These are phyloP conservation scores for Termitomyces bulborhizus DNA, from an alignment of 768 basidiomycete genomes.

Conservation along the genomic window DNA sequence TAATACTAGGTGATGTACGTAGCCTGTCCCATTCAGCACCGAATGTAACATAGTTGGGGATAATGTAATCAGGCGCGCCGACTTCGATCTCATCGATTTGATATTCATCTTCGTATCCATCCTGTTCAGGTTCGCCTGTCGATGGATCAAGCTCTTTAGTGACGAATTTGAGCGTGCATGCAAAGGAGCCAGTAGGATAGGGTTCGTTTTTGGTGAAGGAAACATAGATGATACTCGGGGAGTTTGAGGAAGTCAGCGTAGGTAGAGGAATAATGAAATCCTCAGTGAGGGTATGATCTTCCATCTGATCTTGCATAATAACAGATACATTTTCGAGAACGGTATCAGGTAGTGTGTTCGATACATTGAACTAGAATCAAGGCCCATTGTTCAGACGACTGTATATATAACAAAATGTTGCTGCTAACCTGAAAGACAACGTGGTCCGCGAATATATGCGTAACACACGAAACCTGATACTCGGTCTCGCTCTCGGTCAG, in stretches of 20 bases:
- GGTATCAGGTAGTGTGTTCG: conserved; percentile 94
- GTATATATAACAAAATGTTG: neutral
- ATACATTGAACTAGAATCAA: conserved; percentile 79
- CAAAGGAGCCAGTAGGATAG: conserved; percentile 81
- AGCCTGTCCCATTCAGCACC: conserved; percentile 93
- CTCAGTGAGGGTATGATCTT: conserved; percentile 73
- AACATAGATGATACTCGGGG: conserved; percentile 86
- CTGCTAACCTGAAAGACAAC: conserved; percentile 88
- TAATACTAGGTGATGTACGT: conserved; percentile 66
- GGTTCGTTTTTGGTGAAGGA: conserved; percentile 84
- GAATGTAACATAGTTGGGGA: conserved; percentile 93
- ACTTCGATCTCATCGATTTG: conserved; percentile 95
- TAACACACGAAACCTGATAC: conserved; percentile 94
- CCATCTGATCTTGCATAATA: conserved; percentile 78
- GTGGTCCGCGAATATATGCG: conserved; percentile 94
- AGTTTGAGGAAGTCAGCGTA: conserved; percentile 59
- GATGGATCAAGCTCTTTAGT: conserved; percentile 97
- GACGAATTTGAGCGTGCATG: conserved; percentile 87
- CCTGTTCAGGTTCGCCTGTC: conserved; percentile 92
- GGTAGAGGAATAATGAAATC: conserved; percentile 91
- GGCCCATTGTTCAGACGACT: neutral
- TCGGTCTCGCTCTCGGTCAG: conserved; percentile 97
- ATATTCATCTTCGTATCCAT: conserved; percentile 99
- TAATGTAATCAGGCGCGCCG: conserved; percentile 89
- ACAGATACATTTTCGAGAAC: conserved; percentile 93